These are phyloP conservation scores for Chaetomium globosum DNA, from an alignment of 2,329 filamentous ascomycete species.

Conservation along the genomic window DNA sequence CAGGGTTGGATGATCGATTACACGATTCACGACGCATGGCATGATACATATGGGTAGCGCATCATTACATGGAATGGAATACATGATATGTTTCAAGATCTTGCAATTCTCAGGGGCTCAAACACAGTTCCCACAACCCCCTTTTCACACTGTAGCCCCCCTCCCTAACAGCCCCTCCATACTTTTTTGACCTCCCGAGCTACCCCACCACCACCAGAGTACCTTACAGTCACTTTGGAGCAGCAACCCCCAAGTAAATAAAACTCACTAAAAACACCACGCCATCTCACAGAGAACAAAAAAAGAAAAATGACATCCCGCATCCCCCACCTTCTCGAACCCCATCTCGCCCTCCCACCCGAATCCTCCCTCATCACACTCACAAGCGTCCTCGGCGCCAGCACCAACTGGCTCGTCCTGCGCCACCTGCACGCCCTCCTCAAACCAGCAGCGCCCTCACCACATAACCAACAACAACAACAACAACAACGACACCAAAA, in stretches of 20 bases:
- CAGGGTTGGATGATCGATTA: not conserved
- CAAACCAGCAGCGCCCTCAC: slow-evolving; percentile 21
- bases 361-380: slow-evolving; percentile 65
- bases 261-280: not conserved
- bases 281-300: not conserved
- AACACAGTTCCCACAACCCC: not conserved
- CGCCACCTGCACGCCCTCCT: slow-evolving; percentile 58
- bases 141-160: slow-evolving; percentile 1
- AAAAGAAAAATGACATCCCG: slow-evolving; percentile 33
- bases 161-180: not conserved
- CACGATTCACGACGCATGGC: slow-evolving; percentile 13
- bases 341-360: slow-evolving; percentile 62
- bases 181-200: not conserved
- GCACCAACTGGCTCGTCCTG: slow-evolving; percentile 66
- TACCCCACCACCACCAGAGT: slow-evolving; percentile 4
- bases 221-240: not conserved
- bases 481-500: not conserved
- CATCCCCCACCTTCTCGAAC: slow-evolving; percentile 64
- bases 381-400: slow-evolving; percentile 67
- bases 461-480: not conserved
- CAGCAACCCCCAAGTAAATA: not conserved
- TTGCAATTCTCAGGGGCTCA: not conserved
- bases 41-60: slow-evolving; percentile 10
- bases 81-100: not conserved
- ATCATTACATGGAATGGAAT: not conserved